Percentiles rank a stretch among this genome's conserved stretches.
Evolutionary conservation across 1,284 basidiomycete species (phyloP).

Genomic region (Cerioporus squamosus): DNA sequence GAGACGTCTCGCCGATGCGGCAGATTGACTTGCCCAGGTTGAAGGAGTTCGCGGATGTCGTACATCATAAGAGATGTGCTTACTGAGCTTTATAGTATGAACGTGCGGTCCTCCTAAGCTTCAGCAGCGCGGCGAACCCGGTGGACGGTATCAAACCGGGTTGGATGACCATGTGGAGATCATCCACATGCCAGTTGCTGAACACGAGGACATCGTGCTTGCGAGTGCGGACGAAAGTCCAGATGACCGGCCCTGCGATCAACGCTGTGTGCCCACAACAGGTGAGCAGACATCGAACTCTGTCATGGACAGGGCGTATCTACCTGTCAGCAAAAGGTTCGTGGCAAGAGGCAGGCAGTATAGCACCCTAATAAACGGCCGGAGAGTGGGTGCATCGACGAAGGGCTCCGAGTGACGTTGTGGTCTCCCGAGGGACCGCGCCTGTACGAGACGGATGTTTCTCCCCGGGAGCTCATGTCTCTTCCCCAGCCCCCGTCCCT

Average conservation of each 20-base stretch:
- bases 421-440: too few species aligned
- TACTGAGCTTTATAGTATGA: too few species aligned
- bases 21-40: too few species aligned
- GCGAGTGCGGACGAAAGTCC: constrained; percentile 7
- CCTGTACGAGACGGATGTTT: too few species aligned
- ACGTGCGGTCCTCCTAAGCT: too few species aligned
- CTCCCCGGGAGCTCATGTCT: too few species aligned
- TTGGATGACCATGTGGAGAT: constrained; percentile 10
- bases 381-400: neutral
- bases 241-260: constrained; percentile 15
- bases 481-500: too few species aligned
- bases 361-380: constrained; percentile 7
- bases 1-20: too few species aligned
- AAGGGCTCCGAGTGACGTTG: constrained; percentile 2
- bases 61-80: too few species aligned
- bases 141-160: constrained; percentile 7
- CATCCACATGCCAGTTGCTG: neutral
- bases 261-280: neutral
- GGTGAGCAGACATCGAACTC: too few species aligned
- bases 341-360: constrained; percentile 13
- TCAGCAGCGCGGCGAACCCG: constrained; percentile 3
- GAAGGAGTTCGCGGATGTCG: too few species aligned
- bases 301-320: neutral
- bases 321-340: constrained; percentile 15
- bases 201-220: neutral